Percentiles rank a stretch among this genome's conserved stretches.
Evolutionary conservation across 305 asterid genomes (phyloP).

Genomic region (Ajuga reptans): DNA sequence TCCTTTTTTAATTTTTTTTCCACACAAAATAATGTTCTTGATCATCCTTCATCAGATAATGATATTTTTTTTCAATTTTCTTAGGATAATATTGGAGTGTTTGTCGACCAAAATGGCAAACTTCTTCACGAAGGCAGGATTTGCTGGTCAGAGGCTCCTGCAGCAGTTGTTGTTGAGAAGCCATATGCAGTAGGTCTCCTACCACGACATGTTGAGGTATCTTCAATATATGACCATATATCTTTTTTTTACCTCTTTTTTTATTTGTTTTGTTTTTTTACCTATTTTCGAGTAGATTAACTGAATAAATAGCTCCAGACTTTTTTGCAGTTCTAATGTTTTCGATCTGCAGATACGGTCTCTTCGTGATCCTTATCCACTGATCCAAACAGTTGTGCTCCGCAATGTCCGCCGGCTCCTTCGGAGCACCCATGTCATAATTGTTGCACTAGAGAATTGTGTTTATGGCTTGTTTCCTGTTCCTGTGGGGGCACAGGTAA

Average conservation of each 20-base stretch:
- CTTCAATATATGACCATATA: slow-evolving; percentile 11
- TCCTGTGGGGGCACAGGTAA: slow-evolving; percentile 97
- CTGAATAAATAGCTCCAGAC: slow-evolving; percentile 12
- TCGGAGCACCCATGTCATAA: slow-evolving; percentile 52
- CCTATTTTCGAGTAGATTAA: not conserved
- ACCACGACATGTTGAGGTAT: slow-evolving; percentile 90
- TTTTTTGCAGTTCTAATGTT: slow-evolving; percentile 23
- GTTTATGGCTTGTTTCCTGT: slow-evolving; percentile 90
- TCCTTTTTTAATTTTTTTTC: not conserved
- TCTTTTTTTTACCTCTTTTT: too few species aligned
- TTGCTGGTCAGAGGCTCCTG: slow-evolving; percentile 99
- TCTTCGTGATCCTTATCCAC: slow-evolving; percentile 83
- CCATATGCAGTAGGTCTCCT: slow-evolving; percentile 91
- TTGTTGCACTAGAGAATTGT: slow-evolving; percentile 74
- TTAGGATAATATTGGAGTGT: slow-evolving; percentile 95
- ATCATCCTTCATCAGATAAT: not conserved
- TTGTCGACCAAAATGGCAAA: slow-evolving; percentile 97
- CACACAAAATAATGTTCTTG: not conserved
- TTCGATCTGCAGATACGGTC: slow-evolving; percentile 70
- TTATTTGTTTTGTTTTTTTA: too few species aligned
- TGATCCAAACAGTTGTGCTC: slow-evolving; percentile 88
- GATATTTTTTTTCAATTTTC: slow-evolving; percentile 4
- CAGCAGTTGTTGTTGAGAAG: slow-evolving; percentile 58
- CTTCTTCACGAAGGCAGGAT: slow-evolving; percentile 93
- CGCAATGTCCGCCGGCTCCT: slow-evolving; percentile 77